Conservation (phyloP, 106 monocot species). For the Dioscorea dumetorum region DNA sequence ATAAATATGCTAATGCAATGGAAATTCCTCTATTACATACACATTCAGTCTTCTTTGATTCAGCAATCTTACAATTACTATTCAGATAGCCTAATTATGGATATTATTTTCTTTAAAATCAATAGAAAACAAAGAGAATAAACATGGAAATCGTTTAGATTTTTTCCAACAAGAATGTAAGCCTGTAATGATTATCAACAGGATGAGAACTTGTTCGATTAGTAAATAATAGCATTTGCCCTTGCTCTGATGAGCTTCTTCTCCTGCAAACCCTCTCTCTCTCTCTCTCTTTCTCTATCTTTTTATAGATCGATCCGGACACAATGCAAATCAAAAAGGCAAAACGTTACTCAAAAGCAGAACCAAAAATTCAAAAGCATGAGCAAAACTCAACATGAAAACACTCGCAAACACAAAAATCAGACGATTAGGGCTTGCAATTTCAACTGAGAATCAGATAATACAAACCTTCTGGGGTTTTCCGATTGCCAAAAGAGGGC, state of each 20-base stretch:
- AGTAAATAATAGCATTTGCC: slow-evolving; percentile 64
- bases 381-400: neutral
- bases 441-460: too few species aligned
- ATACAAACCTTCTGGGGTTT: slow-evolving; percentile 37
- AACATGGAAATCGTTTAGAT: too few species aligned
- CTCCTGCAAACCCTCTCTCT: slow-evolving; percentile 85
- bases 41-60: too few species aligned
- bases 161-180: too few species aligned
- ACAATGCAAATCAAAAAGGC: neutral
- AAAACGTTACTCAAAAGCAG: neutral
- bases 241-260: slow-evolving; percentile 94
- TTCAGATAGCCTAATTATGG: too few species aligned
- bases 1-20: too few species aligned
- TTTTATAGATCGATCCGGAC: slow-evolving; percentile 69
- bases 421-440: too few species aligned
- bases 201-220: neutral
- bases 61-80: too few species aligned
- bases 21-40: too few species aligned
- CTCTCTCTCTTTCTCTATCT: slow-evolving; percentile 78
- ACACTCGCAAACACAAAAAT: too few species aligned
- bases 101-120: too few species aligned
- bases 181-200: neutral
- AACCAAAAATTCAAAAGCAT: neutral
- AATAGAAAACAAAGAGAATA: too few species aligned
- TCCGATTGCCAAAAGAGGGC: slow-evolving; percentile 57